Percentiles rank a stretch among this genome's conserved stretches.
Evolutionary conservation across 1,284 basidiomycete species (phyloP).

Genomic region (Volvariella surrecta): DNA sequence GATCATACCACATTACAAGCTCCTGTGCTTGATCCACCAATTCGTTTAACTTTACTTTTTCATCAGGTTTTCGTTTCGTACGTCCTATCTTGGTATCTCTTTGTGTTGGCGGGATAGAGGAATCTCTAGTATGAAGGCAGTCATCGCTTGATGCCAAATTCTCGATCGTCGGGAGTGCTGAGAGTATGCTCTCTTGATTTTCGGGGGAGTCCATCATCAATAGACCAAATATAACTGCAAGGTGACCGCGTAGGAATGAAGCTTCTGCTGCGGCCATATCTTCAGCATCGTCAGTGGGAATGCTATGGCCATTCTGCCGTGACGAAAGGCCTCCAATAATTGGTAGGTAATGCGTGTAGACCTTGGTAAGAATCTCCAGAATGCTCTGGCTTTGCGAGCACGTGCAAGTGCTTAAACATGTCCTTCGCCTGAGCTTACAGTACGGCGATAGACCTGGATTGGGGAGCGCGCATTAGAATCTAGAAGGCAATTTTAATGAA

Average conservation of each 20-base stretch:
- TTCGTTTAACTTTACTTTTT: conserved; percentile 28
- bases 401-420: conserved; percentile 39
- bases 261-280: conserved; percentile 23
- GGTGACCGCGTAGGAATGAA: conserved; percentile 55
- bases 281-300: conserved; percentile 8
- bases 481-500: conserved; percentile 1
- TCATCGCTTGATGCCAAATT: neutral
- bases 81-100: conserved; percentile 9
- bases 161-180: conserved; percentile 27
- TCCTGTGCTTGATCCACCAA: conserved; percentile 46
- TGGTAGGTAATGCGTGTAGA: conserved; percentile 27
- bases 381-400: conserved; percentile 35
- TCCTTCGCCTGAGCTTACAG: conserved; percentile 35
- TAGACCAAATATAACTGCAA: conserved; percentile 65
- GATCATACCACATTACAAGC: conserved; percentile 47
- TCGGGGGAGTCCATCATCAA: conserved; percentile 39
- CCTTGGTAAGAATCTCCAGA: conserved; percentile 35
- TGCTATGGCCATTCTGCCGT: conserved; percentile 17
- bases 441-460: conserved; percentile 34
- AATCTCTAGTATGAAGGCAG: neutral
- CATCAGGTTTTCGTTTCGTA: conserved; percentile 1
- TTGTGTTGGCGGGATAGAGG: neutral
- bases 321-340: conserved; percentile 1
- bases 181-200: conserved; percentile 39
- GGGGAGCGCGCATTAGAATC: neutral